Conservation (phyloP, 2,329 filamentous ascomycete species). For the Huntiella savannae region DNA sequence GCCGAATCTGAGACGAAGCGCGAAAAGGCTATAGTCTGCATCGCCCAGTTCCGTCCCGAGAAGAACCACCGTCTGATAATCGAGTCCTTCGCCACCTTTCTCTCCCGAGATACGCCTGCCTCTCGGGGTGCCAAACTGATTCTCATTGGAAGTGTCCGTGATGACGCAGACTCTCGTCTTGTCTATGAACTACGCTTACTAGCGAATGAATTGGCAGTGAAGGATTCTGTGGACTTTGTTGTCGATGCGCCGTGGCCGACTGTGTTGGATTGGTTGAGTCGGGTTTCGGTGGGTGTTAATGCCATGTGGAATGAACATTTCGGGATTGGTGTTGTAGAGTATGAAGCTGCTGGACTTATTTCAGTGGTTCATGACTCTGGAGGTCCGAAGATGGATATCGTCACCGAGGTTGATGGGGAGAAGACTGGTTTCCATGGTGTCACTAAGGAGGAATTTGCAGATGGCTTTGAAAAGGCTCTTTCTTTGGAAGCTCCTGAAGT, state of each 20-base stretch:
- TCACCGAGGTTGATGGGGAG: slow-evolving; percentile 57
- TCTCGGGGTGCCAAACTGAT: slow-evolving; percentile 47
- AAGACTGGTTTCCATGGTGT: slow-evolving; percentile 75
- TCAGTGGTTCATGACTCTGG: slow-evolving; percentile 86
- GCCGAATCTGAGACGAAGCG: slow-evolving; percentile 48
- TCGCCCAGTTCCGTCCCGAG: slow-evolving; percentile 91
- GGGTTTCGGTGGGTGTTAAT: slow-evolving; percentile 73
- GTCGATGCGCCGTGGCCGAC: slow-evolving; percentile 79
- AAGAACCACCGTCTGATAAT: slow-evolving; percentile 88
- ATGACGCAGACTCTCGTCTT: slow-evolving; percentile 57
- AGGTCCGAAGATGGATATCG: slow-evolving; percentile 85
- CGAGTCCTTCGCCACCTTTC: slow-evolving; percentile 62
- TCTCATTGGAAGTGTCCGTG: slow-evolving; percentile 80
- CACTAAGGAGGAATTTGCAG: slow-evolving; percentile 59
- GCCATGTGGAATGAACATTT: slow-evolving; percentile 99
- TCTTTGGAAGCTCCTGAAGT: slow-evolving; percentile 50
- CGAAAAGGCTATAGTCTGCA: slow-evolving; percentile 64
- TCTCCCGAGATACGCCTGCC: slow-evolving; percentile 34
- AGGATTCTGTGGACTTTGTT: slow-evolving; percentile 69
- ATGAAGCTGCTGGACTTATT: slow-evolving; percentile 85
- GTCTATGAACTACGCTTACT: slow-evolving; percentile 79
- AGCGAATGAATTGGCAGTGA: slow-evolving; percentile 70
- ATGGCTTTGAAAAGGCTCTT: slow-evolving; percentile 60
- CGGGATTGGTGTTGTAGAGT: slow-evolving; percentile 94
- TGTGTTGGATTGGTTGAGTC: slow-evolving; percentile 61